Percentiles rank a stretch among this genome's conserved stretches.
phyloP scores from a whole-genome alignment of 2,329 filamentous ascomycete genomes.

The Nigrospora sphaerica region DNA sequence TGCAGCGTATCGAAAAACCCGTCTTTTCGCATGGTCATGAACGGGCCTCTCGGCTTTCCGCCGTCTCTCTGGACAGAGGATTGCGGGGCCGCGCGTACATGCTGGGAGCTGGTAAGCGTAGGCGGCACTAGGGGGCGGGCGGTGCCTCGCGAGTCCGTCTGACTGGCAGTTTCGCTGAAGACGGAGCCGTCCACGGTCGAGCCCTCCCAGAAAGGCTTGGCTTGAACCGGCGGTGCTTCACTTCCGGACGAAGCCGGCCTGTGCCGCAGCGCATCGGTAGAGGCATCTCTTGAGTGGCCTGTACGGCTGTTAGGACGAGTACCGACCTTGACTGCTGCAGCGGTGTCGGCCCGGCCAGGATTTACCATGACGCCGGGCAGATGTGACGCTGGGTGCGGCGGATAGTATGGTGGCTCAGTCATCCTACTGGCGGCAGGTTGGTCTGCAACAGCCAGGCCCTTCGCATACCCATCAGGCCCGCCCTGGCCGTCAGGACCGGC shows the following conservation, averaged over 20 bases:
- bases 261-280: conserved; percentile 11
- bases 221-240: conserved; percentile 5
- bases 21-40: conserved; percentile 18
- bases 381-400: conserved; percentile 16
- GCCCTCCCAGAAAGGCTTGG: conserved; percentile 22
- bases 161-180: conserved; percentile 25
- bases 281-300: conserved; percentile 15
- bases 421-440: conserved; percentile 5
- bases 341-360: conserved; percentile 14
- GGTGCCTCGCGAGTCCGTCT: conserved; percentile 16
- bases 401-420: conserved; percentile 8
- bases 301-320: conserved; percentile 7
- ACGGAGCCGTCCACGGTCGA: conserved; percentile 24
- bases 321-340: conserved; percentile 11
- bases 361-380: conserved; percentile 21
- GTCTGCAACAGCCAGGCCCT: conserved; percentile 12
- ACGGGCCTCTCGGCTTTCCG: conserved; percentile 10
- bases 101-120: no score
- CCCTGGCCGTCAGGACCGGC: conserved; percentile 12
- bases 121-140: conserved; percentile 8
- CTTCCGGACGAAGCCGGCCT: conserved; percentile 15
- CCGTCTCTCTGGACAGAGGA: conserved; percentile 12
- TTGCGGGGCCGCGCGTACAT: conserved; percentile 8
- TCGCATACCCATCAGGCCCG: conserved; percentile 11
- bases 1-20: conserved; percentile 18